phyloP scores from a whole-genome alignment of 2,329 filamentous ascomycete species.

The Claviceps cyperi region DNA sequence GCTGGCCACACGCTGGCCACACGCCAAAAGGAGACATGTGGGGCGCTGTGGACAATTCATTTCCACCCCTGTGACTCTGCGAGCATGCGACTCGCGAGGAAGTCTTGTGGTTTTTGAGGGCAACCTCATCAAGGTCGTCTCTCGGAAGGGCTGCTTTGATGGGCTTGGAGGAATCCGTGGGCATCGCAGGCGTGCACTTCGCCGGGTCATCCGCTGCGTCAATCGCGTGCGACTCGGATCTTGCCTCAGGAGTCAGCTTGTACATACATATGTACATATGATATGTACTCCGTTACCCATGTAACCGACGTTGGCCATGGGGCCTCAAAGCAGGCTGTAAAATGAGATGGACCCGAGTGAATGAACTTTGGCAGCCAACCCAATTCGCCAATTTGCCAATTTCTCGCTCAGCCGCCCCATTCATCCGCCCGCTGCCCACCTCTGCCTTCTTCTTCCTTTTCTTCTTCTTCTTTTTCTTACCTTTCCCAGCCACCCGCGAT shows the following conservation, averaged over 20 bases:
- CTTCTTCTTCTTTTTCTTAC: not conserved
- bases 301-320: not conserved
- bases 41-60: constrained; percentile 6
- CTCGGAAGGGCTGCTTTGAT: too few species aligned
- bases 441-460: not conserved
- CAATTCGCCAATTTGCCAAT: not conserved
- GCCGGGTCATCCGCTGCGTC: too few species aligned
- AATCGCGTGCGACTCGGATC: too few species aligned
- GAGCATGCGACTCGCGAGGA: too few species aligned
- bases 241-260: too few species aligned
- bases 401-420: not conserved
- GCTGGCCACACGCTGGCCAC: too few species aligned
- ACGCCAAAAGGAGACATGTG: constrained; percentile 1
- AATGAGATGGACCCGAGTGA: constrained; percentile 1
- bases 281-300: too few species aligned
- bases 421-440: not conserved
- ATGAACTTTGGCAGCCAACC: not conserved
- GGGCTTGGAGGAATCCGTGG: not conserved
- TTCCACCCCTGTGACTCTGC: constrained; percentile 5
- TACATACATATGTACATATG: too few species aligned
- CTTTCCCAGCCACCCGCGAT: not conserved
- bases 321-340: not conserved
- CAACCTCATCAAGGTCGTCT: too few species aligned
- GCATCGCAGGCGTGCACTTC: not conserved
- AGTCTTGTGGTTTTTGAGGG: too few species aligned